Evolutionary conservation across 352 stramenopile species (phyloP).

Genomic region (Peronosclerospora sorghi): DNA sequence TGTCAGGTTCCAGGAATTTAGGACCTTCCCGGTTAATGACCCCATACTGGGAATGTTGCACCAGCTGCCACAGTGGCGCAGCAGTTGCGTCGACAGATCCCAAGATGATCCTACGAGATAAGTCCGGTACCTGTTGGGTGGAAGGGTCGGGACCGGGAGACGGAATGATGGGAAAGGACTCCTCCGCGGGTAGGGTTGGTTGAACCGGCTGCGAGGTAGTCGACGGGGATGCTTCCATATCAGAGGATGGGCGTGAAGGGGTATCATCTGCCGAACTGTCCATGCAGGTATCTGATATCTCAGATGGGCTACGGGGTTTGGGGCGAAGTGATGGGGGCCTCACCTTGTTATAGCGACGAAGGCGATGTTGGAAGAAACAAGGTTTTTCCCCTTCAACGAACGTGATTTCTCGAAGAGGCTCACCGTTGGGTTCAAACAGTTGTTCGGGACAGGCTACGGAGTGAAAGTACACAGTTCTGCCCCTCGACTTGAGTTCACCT

Average conservation of each 20-base stretch:
- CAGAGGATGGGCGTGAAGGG: no score
- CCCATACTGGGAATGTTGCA: background rate
- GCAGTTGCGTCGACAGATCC: no score
- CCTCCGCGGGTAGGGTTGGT: no score
- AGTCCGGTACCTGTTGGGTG: no score
- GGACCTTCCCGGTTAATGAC: background rate
- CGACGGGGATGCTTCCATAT: no score
- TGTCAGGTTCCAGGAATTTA: background rate
- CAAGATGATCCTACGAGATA: no score
- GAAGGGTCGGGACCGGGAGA: no score
- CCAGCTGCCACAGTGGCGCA: background rate
- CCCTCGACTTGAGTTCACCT: background rate
- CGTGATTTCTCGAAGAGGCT: background rate
- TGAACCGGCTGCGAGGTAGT: no score
- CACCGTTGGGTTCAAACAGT: background rate
- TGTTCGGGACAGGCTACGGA: background rate
- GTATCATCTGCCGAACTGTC: background rate
- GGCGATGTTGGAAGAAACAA: background rate
- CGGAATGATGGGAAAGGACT: no score
- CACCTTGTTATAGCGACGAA: background rate
- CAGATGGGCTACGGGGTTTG: background rate
- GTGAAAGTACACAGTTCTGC: background rate
- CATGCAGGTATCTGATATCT: background rate
- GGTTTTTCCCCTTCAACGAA: background rate
- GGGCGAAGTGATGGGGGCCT: background rate